Percentiles rank a stretch among this genome's conserved stretches.
phyloP scores from a whole-genome alignment of 495 filamentous ascomycete species.

The Neurospora sp. region DNA sequence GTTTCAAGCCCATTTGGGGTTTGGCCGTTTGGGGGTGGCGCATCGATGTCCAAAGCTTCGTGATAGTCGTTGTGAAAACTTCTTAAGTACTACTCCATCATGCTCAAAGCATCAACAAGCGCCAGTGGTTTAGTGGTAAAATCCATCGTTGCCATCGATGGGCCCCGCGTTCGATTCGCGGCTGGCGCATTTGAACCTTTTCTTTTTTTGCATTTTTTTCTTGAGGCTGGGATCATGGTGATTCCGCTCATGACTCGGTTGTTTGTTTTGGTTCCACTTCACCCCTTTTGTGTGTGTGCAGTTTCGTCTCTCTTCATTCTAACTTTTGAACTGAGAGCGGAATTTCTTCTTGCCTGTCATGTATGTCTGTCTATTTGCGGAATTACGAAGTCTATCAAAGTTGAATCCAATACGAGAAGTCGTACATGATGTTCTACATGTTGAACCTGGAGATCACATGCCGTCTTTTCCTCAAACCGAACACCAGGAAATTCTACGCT shows the following conservation, averaged over 20 bases:
- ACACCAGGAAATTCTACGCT: neutral
- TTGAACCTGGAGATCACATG: neutral
- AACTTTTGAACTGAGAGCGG: too few species aligned
- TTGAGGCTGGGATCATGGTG: neutral
- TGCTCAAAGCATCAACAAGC: neutral
- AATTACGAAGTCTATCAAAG: neutral
- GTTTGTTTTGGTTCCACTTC: neutral
- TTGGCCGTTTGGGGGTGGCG: too few species aligned
- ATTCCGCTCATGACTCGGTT: neutral
- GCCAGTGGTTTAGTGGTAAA: conserved; percentile 43
- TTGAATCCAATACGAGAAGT: neutral
- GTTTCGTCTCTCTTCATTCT: too few species aligned
- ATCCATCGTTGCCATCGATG: conserved; percentile 46
- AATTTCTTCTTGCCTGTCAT: neutral
- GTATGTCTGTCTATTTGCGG: neutral
- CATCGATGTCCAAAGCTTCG: too few species aligned
- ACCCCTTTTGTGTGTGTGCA: neutral
- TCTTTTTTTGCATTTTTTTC: neutral
- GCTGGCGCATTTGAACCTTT: conserved; percentile 21
- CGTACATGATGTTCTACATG: neutral
- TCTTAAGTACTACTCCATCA: too few species aligned
- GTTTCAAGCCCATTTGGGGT: too few species aligned
- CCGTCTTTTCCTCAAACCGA: neutral
- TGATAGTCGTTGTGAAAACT: too few species aligned
- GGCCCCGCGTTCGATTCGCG: conserved; percentile 43